Conservation (phyloP, 2,329 filamentous ascomycete genomes). For the Capronia epimyces region DNA sequence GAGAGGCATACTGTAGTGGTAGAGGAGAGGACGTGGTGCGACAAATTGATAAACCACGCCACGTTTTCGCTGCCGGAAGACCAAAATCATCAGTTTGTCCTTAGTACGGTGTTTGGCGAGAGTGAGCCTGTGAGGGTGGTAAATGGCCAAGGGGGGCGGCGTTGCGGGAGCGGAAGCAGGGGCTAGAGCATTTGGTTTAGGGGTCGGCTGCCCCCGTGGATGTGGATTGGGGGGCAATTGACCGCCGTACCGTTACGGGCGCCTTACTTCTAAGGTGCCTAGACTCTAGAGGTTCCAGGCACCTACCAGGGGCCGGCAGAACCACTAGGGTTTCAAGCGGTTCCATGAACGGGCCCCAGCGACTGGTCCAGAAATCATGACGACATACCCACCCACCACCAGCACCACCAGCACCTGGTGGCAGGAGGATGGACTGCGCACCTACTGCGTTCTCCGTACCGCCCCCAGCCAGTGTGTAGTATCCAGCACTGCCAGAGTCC, state of each 20-base stretch:
- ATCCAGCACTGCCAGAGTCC: background rate
- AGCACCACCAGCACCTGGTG: background rate
- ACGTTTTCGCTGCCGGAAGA: conserved; percentile 5
- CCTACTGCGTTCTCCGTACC: no score
- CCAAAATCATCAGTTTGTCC: no score
- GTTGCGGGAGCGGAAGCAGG: background rate
- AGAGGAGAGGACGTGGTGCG: conserved; percentile 1
- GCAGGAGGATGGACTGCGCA: background rate
- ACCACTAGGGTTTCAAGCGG: background rate
- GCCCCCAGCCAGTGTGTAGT: background rate
- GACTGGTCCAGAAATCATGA: background rate
- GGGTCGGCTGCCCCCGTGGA: background rate
- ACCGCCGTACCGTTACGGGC: background rate
- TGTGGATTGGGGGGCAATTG: background rate
- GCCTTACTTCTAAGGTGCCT: background rate
- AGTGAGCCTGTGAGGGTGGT: background rate
- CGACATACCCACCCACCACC: background rate
- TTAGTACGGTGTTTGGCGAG: no score
- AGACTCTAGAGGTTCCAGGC: background rate
- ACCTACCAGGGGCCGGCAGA: background rate
- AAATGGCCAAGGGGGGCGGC: background rate
- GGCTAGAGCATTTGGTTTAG: background rate
- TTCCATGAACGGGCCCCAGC: background rate
- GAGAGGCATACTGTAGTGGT: background rate
- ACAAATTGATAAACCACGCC: conserved; percentile 12